A percentile compares a stretch with the other conserved stretches of the same genome.
These are phyloP conservation scores for Fomitopsis palustris DNA, from an alignment of 1,284 basidiomycete species.

Conservation along the genomic window DNA sequence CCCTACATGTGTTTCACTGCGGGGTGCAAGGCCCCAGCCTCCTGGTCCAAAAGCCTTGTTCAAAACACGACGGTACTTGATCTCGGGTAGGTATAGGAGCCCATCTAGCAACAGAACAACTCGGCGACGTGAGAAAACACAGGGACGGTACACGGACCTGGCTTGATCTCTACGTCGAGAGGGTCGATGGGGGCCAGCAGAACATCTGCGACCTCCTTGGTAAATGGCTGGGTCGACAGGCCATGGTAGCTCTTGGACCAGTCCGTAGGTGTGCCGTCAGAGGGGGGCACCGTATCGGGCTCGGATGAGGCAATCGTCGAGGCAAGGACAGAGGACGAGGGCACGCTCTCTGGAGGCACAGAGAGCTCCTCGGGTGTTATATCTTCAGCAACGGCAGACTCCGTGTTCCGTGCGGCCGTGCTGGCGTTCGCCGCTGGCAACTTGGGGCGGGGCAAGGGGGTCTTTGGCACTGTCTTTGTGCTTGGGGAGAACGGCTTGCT, in stretches of 20 bases:
- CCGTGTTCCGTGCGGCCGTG: conserved; percentile 6
- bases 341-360: conserved; percentile 20
- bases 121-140: not conserved
- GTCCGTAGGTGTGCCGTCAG: conserved; percentile 38
- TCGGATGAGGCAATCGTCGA: not conserved
- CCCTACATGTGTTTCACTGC: conserved; percentile 89
- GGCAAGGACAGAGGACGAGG: conserved; percentile 20
- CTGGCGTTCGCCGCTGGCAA: conserved; percentile 15
- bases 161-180: conserved; percentile 90
- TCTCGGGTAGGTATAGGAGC: conserved; percentile 94
- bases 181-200: conserved; percentile 76
- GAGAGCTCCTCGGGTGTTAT: conserved; percentile 15
- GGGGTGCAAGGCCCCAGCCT: conserved; percentile 94
- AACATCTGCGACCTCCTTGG: conserved; percentile 70
- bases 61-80: conserved; percentile 94
- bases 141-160: conserved; percentile 46
- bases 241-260: conserved; percentile 92
- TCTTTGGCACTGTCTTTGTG: not conserved
- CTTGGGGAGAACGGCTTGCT: not conserved
- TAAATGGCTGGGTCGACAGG: conserved; percentile 76
- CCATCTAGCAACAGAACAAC: conserved; percentile 61
- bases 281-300: conserved; percentile 1
- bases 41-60: conserved; percentile 97
- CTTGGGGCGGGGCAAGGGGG: not conserved
- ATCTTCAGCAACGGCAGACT: conserved; percentile 12